phyloP scores from a whole-genome alignment of 2,329 filamentous ascomycete genomes.

The Fragosphaeria purpurea region DNA sequence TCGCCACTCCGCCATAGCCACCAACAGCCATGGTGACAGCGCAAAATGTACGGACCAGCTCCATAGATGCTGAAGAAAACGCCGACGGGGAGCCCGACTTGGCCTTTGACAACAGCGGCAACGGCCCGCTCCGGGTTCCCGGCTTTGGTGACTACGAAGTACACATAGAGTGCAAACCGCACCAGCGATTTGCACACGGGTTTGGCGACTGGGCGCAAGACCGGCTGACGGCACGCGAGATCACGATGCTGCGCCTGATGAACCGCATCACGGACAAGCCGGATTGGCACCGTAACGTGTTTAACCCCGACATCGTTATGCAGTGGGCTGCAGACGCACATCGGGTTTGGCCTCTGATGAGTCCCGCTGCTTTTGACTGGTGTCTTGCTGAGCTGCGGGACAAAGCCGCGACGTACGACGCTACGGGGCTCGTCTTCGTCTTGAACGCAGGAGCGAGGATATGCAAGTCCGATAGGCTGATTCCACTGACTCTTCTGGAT shows the following conservation, averaged over 20 bases:
- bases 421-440: constrained; percentile 30
- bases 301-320: constrained; percentile 19
- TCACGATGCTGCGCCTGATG: constrained; percentile 25
- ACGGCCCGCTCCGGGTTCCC: constrained; percentile 1
- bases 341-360: not conserved
- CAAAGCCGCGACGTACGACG: constrained; percentile 35
- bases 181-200: not conserved
- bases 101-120: constrained; percentile 2
- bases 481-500: too few species aligned
- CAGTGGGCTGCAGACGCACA: constrained; percentile 24
- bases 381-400: constrained; percentile 36
- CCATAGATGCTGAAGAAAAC: too few species aligned
- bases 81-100: too few species aligned
- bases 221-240: constrained; percentile 17
- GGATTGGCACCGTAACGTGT: constrained; percentile 24
- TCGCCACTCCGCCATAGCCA: too few species aligned
- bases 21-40: too few species aligned
- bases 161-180: not conserved
- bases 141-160: not conserved
- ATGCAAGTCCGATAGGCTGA: constrained; percentile 21
- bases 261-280: constrained; percentile 26
- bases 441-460: constrained; percentile 31
- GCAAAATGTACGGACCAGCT: too few species aligned
- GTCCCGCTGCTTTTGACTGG: constrained; percentile 6
- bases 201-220: not conserved